Percentiles rank a stretch among this genome's conserved stretches.
Conservation (phyloP, 2,329 filamentous ascomycete species). For the Aspergillus vadensis region DNA sequence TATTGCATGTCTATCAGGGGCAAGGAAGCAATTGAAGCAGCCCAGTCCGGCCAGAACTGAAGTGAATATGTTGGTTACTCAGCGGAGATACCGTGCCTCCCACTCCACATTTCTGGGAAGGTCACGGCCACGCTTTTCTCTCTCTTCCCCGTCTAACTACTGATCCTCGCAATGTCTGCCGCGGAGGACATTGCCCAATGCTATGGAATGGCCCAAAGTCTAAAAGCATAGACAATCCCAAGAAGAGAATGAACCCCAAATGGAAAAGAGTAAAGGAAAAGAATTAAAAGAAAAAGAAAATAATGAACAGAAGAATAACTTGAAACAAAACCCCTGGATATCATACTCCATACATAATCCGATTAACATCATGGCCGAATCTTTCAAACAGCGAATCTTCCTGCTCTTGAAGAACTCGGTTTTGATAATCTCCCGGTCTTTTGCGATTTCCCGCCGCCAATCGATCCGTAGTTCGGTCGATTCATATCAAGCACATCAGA, state of each 20-base stretch:
- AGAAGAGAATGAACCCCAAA: no score
- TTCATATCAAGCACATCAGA: not conserved
- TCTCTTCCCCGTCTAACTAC: no score
- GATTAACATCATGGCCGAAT: slow-evolving; percentile 1
- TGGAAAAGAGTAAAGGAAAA: not conserved
- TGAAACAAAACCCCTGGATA: not conserved
- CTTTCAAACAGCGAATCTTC: not conserved
- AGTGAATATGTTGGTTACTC: not conserved
- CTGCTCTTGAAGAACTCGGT: not conserved
- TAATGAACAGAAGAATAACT: not conserved
- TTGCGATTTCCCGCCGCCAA: not conserved
- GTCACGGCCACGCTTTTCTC: not conserved
- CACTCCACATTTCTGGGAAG: not conserved
- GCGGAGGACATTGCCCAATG: no score
- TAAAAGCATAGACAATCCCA: no score
- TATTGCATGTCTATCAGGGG: not conserved
- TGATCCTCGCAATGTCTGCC: no score
- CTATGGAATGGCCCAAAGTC: no score
- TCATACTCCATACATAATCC: slow-evolving; percentile 5
- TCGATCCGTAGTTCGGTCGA: not conserved
- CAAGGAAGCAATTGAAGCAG: not conserved
- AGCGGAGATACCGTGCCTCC: not conserved
- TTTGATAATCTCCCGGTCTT: not conserved
- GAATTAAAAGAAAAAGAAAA: not conserved
- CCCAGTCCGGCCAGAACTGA: not conserved